Conservation (phyloP, 75 land plant genomes). For the Sequoia sempervirens region DNA sequence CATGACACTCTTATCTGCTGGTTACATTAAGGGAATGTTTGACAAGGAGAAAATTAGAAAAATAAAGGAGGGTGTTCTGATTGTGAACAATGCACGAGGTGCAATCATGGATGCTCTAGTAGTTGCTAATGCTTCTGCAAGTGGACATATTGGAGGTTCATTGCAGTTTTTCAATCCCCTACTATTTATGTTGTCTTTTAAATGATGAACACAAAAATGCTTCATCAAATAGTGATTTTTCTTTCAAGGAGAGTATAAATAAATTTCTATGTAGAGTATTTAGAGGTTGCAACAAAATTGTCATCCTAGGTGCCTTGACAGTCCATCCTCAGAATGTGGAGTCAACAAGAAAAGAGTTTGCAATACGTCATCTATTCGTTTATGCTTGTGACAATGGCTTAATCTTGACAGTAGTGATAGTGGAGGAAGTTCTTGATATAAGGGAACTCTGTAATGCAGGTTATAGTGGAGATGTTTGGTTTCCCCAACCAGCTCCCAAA, state of each 20-base stretch:
- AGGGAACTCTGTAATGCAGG: conserved; percentile 34
- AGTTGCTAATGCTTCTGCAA: conserved; percentile 74
- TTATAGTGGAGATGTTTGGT: conserved; percentile 97
- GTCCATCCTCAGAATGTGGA: not conserved
- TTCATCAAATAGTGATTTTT: not conserved
- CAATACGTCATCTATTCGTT: conserved; percentile 56
- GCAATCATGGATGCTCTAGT: conserved; percentile 88
- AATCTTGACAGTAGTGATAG: not conserved
- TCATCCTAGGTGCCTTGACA: not conserved
- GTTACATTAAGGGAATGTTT: conserved; percentile 57
- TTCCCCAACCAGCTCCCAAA: conserved; percentile 87
- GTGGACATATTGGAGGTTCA: conserved; percentile 88
- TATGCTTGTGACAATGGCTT: conserved; percentile 19
- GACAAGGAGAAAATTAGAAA: conserved; percentile 72
- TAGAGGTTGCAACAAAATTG: not conserved
- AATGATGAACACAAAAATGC: not conserved
- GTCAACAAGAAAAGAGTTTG: not conserved
- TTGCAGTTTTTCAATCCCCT: conserved; percentile 42
- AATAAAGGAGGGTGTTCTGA: conserved; percentile 78
- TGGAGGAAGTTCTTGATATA: not conserved
- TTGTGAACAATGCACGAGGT: conserved; percentile 94
- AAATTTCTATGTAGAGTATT: not conserved
- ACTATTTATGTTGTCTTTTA: conserved; percentile 20
- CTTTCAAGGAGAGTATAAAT: not conserved
- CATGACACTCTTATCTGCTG: not conserved